These are phyloP conservation scores for Tricholoma sp. DNA, from an alignment of 768 basidiomycete genomes.

Conservation along the genomic window DNA sequence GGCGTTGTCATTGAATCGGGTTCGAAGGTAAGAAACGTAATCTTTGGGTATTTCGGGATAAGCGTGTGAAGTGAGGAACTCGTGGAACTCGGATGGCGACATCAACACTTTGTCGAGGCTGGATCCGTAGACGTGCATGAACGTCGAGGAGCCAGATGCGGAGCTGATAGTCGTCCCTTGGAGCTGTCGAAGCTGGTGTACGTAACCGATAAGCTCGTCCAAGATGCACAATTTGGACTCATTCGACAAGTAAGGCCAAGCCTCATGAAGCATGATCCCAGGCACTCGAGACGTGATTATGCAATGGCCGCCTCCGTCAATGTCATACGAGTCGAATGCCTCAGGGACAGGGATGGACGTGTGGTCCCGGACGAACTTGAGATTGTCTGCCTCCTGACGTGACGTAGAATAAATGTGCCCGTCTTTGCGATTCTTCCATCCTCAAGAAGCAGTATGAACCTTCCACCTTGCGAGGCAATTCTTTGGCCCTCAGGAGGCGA, in stretches of 20 bases:
- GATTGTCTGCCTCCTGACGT: background rate
- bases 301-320: background rate
- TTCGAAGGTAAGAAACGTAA: background rate
- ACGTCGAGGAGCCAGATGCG: background rate
- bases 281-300: background rate
- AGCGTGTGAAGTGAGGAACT: background rate
- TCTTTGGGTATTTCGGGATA: background rate
- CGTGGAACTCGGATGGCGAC: background rate
- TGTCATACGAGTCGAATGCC: background rate
- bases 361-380: background rate
- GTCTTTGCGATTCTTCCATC: no score
- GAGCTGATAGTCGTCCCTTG: background rate
- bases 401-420: no score
- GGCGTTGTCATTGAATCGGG: background rate
- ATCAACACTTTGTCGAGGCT: background rate
- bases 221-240: background rate
- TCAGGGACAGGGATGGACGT: background rate
- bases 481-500: background rate
- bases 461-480: no score
- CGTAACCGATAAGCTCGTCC: background rate
- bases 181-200: background rate
- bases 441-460: no score
- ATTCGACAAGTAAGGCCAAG: background rate
- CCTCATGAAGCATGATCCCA: background rate
- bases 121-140: background rate